A percentile compares a stretch with the other conserved stretches of the same genome.
These are phyloP conservation scores for Silybum marianum DNA, from an alignment of 129 eudicot genomes.

Conservation along the genomic window DNA sequence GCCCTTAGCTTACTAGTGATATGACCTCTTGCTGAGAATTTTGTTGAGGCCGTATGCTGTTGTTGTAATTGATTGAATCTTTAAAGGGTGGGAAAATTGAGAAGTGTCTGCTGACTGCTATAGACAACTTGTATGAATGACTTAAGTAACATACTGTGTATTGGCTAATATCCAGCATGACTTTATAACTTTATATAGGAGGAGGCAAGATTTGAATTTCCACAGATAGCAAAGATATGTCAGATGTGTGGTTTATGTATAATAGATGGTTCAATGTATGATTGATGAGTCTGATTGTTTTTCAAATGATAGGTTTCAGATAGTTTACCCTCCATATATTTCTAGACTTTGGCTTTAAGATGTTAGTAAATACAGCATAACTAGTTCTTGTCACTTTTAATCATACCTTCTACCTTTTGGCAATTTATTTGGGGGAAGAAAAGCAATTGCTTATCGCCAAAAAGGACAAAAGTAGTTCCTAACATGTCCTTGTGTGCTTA, in stretches of 20 bases:
- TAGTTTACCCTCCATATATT: background rate
- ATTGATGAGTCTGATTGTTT: background rate
- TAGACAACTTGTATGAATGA: background rate
- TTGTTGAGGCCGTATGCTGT: background rate
- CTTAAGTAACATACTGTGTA: background rate
- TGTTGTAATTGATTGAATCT: background rate
- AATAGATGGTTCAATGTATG: background rate
- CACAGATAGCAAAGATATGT: background rate
- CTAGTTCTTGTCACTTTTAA: too few relatives aligned
- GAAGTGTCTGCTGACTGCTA: background rate
- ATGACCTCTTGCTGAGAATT: background rate
- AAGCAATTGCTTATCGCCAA: background rate
- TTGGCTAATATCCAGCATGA: background rate
- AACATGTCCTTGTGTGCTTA: background rate
- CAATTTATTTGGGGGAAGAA: too few relatives aligned
- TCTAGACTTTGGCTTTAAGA: background rate
- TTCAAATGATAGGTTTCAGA: background rate
- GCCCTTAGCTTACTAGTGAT: background rate
- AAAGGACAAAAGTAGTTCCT: background rate
- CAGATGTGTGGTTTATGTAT: background rate
- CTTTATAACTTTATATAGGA: too few relatives aligned
- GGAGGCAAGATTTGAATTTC: background rate
- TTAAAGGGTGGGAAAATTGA: background rate
- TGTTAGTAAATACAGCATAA: too few relatives aligned
- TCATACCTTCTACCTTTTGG: too few relatives aligned